Evolutionary conservation across 1,284 basidiomycete species (phyloP), one percentile per base, ranked within the genome.

Genomic region (Vanrija sp.): DNA sequence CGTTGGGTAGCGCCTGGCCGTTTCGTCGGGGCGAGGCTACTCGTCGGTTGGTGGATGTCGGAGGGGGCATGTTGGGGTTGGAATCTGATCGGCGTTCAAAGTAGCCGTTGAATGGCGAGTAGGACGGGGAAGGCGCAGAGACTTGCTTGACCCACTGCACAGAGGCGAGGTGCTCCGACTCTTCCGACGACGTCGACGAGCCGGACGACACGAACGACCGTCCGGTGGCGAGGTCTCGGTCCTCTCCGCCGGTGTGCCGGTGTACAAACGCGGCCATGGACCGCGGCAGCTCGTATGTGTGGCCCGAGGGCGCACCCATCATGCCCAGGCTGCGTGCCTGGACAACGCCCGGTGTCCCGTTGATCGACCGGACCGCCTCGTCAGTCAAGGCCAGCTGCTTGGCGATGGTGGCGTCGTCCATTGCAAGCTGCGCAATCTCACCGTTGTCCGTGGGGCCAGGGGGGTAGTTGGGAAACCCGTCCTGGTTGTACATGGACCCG

Each of bases 401-500:
- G 16, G 59, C 59, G n/a, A 61, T 55, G 6, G 55, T 53, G 5
- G 50, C 53, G n/a, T 57, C 59, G 53, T 55, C 53, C 19, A 49
- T 41, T 16, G 45, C 41, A 45, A 24, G 57, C 62, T 53, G 64
- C 45, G 23, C 60, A 54, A 10, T 36, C 24, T 56, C 52, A 20
- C 47, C 42, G 39, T 61, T 56, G 9, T 60, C 58, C 19, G 47
- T 56, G 23, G 53, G 55, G 22, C 50, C 41, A 15, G 41, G 44
- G 12, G 57, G 56, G 54, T 58, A 59, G 31, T 57, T 59, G 3
- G 68, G 66, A 49, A 71, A 74, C 0, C 72, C 72, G 24, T 74
- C 72, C 22, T 66, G 60, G 41, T 69, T 70, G 53, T 74, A 74
- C 51, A 65, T 68, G 9, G 69, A 68, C 18, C 72, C 70, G 22